Conservation (phyloP, 495 filamentous ascomycete species). For the Aspergillus carlsbadensis region DNA sequence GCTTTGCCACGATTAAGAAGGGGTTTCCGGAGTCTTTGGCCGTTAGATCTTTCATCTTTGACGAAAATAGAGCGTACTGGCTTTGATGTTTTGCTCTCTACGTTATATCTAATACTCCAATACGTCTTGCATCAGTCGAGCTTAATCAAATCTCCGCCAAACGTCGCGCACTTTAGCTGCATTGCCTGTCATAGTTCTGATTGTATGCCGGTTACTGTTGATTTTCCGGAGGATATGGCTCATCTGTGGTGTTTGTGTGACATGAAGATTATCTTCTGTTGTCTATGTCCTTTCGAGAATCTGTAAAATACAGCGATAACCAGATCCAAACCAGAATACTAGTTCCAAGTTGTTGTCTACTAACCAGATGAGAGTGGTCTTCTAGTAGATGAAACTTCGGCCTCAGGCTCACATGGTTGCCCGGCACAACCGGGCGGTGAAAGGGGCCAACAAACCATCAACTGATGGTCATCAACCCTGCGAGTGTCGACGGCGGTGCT, state of each 20-base stretch:
- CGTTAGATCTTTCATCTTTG: slow-evolving; percentile 7
- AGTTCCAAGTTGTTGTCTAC: too few relatives aligned
- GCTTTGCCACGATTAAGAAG: slow-evolving; percentile 11
- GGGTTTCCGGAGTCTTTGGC: slow-evolving; percentile 14
- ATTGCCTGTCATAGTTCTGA: too few relatives aligned
- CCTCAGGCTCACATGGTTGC: slow-evolving; percentile 23
- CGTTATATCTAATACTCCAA: neutral
- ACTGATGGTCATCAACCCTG: neutral
- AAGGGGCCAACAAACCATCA: slow-evolving; percentile 7
- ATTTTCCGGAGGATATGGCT: neutral
- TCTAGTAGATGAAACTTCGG: neutral
- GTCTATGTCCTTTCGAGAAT: neutral
- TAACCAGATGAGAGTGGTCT: too few relatives aligned
- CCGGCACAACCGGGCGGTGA: slow-evolving; percentile 32
- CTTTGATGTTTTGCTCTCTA: neutral
- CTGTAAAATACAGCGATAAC: neutral
- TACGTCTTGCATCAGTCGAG: neutral
- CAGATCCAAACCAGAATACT: too few relatives aligned
- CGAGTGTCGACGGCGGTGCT: neutral
- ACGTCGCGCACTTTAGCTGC: too few relatives aligned
- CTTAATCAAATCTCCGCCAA: neutral
- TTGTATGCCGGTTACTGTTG: neutral
- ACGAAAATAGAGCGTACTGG: slow-evolving; percentile 10
- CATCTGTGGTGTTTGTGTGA: neutral
- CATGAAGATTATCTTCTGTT: neutral